Conservation (phyloP, 768 basidiomycete species). For the Leccinum disarticulatum region DNA sequence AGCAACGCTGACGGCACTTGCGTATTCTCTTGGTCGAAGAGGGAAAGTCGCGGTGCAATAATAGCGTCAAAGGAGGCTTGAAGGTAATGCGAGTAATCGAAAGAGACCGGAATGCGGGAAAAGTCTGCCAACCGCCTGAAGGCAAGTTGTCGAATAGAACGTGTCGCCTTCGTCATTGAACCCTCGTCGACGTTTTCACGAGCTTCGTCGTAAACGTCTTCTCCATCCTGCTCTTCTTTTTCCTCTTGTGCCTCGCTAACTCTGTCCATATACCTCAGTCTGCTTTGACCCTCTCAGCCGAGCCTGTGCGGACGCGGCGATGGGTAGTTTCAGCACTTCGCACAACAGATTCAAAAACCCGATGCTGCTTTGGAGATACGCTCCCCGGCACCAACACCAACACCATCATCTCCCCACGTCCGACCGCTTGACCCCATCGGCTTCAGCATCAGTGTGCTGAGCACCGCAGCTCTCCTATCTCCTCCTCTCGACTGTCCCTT, state of each 20-base stretch:
- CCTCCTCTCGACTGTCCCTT: constrained; percentile 66
- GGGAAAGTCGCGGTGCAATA: constrained; percentile 79
- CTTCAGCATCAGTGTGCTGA: constrained; percentile 79
- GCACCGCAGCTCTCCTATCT: constrained; percentile 69
- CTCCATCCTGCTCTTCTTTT: constrained; percentile 48
- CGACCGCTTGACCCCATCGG: constrained; percentile 50
- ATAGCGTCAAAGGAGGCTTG: constrained; percentile 61
- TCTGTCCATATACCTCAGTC: constrained; percentile 22
- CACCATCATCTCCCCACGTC: constrained; percentile 15
- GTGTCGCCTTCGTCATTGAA: constrained; percentile 39
- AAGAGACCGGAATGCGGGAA: constrained; percentile 69
- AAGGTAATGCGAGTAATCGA: constrained; percentile 77
- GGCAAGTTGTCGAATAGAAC: constrained; percentile 78
- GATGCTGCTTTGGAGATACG: constrained; percentile 67
- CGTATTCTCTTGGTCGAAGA: constrained; percentile 14
- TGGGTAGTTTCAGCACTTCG: constrained; percentile 70
- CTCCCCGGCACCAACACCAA: constrained; percentile 29
- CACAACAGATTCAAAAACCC: constrained; percentile 86
- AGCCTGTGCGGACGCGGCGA: constrained; percentile 65
- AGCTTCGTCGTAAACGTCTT: constrained; percentile 36
- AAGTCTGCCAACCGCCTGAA: constrained; percentile 87
- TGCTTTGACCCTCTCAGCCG: constrained; percentile 39
- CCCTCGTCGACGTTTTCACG: constrained; percentile 35
- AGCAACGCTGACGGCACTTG: background rate
- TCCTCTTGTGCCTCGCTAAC: constrained; percentile 27